Percentiles rank a stretch among this genome's conserved stretches.
Evolutionary conservation across 805 yeast genomes (phyloP).

Genomic region (Myxozyma neglecta): DNA sequence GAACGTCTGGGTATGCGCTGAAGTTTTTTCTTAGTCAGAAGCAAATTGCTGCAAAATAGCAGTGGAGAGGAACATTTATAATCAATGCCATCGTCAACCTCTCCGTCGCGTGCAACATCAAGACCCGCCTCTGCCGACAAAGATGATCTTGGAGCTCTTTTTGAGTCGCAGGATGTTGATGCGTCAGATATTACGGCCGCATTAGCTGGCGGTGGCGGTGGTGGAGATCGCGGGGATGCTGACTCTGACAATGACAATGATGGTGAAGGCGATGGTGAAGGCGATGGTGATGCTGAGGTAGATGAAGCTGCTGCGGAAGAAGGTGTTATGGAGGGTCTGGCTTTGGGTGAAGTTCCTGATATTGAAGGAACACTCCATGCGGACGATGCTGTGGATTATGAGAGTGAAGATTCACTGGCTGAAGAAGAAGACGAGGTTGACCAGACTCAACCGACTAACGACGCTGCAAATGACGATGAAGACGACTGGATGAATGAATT

Average conservation of each 20-base stretch:
- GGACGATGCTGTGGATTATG: conserved; percentile 90
- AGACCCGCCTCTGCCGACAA: conserved; percentile 3
- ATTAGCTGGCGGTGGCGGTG: conserved; percentile 2
- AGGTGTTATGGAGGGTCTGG: conserved; percentile 8
- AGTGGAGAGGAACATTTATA: background rate
- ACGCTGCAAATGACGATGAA: conserved; percentile 41
- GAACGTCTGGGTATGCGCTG: too few species aligned
- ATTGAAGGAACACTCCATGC: conserved; percentile 54
- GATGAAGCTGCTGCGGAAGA: conserved; percentile 13
- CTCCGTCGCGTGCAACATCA: background rate
- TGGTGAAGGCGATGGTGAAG: too few species aligned
- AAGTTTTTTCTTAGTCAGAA: too few species aligned
- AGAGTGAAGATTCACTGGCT: conserved; percentile 91
- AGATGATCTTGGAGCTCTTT: conserved; percentile 17
- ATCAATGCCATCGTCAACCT: background rate
- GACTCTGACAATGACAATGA: background rate
- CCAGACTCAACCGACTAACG: conserved; percentile 35
- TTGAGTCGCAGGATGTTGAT: conserved; percentile 22
- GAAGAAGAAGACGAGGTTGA: conserved; percentile 62
- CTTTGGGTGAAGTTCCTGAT: conserved; percentile 14
- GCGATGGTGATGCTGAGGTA: background rate
- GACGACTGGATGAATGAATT: conserved; percentile 40
- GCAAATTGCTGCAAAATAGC: background rate
- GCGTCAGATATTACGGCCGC: conserved; percentile 14
- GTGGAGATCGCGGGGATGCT: background rate